phyloP scores from a whole-genome alignment of 1,284 basidiomycete genomes.

The Vanrija humicola region DNA sequence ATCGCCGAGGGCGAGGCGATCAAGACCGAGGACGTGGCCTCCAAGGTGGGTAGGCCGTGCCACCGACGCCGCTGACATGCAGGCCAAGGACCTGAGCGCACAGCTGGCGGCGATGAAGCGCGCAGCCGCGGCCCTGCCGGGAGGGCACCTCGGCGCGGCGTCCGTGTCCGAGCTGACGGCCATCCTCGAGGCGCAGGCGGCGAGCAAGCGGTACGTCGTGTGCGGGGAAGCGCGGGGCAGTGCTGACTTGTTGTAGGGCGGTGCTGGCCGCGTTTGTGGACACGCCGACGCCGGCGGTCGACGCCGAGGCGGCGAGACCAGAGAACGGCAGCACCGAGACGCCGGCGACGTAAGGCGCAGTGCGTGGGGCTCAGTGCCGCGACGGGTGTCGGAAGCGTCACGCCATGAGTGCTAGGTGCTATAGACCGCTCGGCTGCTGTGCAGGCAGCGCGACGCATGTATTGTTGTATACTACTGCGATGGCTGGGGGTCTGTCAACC shows the following conservation, averaged over 20 bases:
- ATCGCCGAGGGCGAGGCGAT: conserved; percentile 5
- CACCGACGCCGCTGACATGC: neutral
- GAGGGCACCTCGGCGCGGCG: conserved; percentile 14
- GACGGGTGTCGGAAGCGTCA: too few species aligned
- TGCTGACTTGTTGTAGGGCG: neutral
- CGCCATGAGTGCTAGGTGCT: too few species aligned
- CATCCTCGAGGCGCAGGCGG: conserved; percentile 9
- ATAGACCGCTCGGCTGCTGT: too few species aligned
- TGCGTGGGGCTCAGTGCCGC: too few species aligned
- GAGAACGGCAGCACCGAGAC: too few species aligned
- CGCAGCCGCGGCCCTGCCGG: conserved; percentile 6
- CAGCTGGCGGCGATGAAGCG: conserved; percentile 7
- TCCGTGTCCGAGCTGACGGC: conserved; percentile 5
- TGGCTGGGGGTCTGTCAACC: too few species aligned
- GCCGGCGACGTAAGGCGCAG: too few species aligned
- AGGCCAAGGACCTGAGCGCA: conserved; percentile 10
- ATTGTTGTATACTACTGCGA: too few species aligned
- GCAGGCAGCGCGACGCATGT: too few species aligned
- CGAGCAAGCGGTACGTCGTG: conserved; percentile 5
- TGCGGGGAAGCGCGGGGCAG: neutral
- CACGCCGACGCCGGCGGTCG: conserved; percentile 4
- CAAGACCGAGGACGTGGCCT: conserved; percentile 4
- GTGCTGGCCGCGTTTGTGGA: conserved; percentile 1
- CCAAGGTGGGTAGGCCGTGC: conserved; percentile 4
- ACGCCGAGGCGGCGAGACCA: neutral